Evolutionary conservation across 768 basidiomycete species (phyloP), one percentile per base, ranked within the genome.

Genomic region (Phlegmacium glaucopus): DNA sequence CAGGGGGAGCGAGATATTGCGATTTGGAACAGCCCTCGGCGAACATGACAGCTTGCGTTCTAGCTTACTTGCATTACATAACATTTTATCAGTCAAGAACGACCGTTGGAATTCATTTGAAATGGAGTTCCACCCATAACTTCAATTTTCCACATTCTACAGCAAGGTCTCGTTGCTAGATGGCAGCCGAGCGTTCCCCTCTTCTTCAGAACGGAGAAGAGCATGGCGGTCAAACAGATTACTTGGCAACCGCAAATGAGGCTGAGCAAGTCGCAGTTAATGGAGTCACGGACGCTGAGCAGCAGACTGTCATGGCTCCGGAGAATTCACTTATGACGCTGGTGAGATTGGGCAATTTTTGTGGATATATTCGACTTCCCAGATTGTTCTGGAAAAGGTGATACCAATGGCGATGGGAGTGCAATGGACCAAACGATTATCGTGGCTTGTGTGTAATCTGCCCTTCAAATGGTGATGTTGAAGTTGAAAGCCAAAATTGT

Each of bases 361-460:
- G 49, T 18, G 9, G 15, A 11, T 9, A 32, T 16, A 12, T 28
- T 27, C 4, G 26, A 44, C 37, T 30, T 29, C 27, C 37, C 6
- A 22, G 4, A 48, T 32, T 26, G 16, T 9, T 12, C 12, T 40
- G 29, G 26, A 4, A 6, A 45, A 76, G 75, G 51, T 78, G 10
- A 59, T 75, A 49, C 74, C 76, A 8, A 72, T 77, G 73, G 68
- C 72, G 11, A 61, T 77, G 25, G 76, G 76, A 58, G 65, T 11
- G 76, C 77, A 9, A 72, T 76, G 71, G 76, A 79, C 51, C 68
- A 64, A 36, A 79, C 75, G 1, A 75, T 78, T 13, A 69, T 79
- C 27, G 68, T 74, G 22, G 22, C 15, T 72, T 76, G 7, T 76
- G 72, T 72, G 54, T 46, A 64, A 53, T 6, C 44, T 11, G 6